Evolutionary conservation across 169 alveolate genomes (phyloP).

Genomic region (Cryptosporidium felis): DNA sequence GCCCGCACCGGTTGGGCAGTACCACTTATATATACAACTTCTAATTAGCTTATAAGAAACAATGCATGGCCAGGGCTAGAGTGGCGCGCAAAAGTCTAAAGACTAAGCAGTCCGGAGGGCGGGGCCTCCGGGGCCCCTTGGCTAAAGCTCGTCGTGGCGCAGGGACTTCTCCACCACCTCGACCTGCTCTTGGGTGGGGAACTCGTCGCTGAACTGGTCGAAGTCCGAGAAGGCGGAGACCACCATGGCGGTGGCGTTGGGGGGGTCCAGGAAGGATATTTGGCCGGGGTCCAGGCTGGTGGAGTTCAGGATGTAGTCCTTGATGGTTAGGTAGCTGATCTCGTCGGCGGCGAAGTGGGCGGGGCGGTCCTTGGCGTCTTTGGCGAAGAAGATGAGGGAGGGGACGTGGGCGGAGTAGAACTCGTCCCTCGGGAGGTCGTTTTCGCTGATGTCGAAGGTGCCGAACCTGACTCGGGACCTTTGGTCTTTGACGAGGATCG

Average conservation of each 20-base stretch:
- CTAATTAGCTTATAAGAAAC: too few relatives aligned
- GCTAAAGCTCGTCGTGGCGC: constrained; percentile 29
- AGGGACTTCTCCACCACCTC: constrained; percentile 14
- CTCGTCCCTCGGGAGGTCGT: constrained; percentile 65
- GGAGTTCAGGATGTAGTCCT: constrained; percentile 28
- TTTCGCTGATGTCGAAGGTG: constrained; percentile 47
- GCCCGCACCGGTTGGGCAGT: too few relatives aligned
- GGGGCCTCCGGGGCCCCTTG: too few relatives aligned
- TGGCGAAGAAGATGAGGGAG: constrained; percentile 15
- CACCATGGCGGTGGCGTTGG: constrained; percentile 35
- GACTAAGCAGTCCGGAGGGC: too few relatives aligned
- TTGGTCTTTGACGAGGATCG: not conserved
- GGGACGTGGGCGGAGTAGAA: constrained; percentile 42
- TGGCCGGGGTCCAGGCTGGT: constrained; percentile 3
- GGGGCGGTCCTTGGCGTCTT: not conserved
- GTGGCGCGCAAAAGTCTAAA: too few relatives aligned
- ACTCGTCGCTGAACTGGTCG: constrained; percentile 57
- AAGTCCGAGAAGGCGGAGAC: constrained; percentile 54
- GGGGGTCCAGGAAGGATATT: constrained; percentile 33
- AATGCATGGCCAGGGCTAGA: too few relatives aligned
- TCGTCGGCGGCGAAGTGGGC: constrained; percentile 24
- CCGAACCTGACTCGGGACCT: constrained; percentile 39
- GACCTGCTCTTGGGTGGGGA: constrained; percentile 49
- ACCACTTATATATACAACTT: too few relatives aligned
- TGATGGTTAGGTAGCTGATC: constrained; percentile 41